Evolutionary conservation across 2,329 filamentous ascomycete genomes (phyloP), one percentile per base, ranked within the genome.

Genomic region (Ascochyta clinopodiicola): DNA sequence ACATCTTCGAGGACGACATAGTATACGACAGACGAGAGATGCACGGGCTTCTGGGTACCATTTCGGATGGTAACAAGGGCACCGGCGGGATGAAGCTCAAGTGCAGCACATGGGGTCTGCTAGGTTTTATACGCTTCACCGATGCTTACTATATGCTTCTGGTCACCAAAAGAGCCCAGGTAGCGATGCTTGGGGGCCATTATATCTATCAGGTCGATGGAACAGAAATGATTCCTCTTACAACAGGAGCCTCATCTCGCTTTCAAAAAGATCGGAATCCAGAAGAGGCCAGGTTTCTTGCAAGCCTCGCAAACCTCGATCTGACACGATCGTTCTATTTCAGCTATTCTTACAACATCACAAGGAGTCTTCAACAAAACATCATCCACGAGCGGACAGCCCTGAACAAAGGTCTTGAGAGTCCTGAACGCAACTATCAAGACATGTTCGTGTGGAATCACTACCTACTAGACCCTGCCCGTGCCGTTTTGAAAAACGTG

Each of bases 391-490:
- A 97, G 75, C 85, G 95, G 35, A 82, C 85, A 44, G 86, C 88
- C 2, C 77, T 96, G 44, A 83, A 86, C 27, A 81, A 87, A 57
- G 91, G 90, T 1, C 77, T 82, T 12, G 79, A 84, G 2, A 83
- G 85, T 25, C 81, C 84, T 3, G 80, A 84, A 25, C 83, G 85
- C 29, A 86, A 92, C 64, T 89, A 89, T 72, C 96, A 97, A 68
- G 86, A 89, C 35, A 99, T 99, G 95, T 99, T 99, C 71, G 90
- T 98, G 2, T 99, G 95, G 95, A 99, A 99, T 67, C 86, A 91
- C 64, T 90, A 97, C 74, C 82, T 99, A 4, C 82, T 99, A 17
- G 82, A 88, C 56, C 93, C 95, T 0, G 92, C 89, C 0, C 80
- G 84, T 12, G 77, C 80, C 17, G 84, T 83, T 6, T 79, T 99